phyloP scores from a whole-genome alignment of 176 grass and related monocot genomes.

The Carex myosuroides region DNA sequence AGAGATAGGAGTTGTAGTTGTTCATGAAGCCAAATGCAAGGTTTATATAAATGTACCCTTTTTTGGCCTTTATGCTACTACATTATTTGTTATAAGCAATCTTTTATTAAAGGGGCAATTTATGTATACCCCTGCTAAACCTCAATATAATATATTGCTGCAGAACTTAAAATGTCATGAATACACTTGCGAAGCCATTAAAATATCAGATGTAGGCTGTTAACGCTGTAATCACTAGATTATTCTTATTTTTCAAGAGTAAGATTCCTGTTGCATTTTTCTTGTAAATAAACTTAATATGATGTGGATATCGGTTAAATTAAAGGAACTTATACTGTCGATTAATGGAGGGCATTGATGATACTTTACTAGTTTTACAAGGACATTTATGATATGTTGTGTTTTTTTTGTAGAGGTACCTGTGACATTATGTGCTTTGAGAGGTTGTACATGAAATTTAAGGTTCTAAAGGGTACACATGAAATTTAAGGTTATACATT shows the following conservation, averaged over 20 bases:
- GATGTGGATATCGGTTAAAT: neutral
- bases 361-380: too few species aligned
- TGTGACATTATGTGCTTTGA: too few species aligned
- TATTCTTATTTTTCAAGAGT: neutral
- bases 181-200: neutral
- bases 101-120: neutral
- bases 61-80: neutral
- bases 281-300: neutral
- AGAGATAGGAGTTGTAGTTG: slow-evolving; percentile 83
- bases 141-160: neutral
- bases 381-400: too few species aligned
- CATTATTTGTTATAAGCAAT: neutral
- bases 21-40: slow-evolving; percentile 98
- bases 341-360: too few species aligned
- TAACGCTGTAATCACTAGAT: neutral
- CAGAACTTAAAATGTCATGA: neutral
- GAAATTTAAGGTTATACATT: neutral
- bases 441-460: too few species aligned
- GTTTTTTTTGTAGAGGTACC: too few species aligned
- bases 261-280: neutral
- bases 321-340: neutral
- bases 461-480: too few species aligned
- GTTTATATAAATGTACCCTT: slow-evolving; percentile 80
- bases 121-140: neutral
- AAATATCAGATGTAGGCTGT: neutral